Percentiles rank a stretch among this genome's conserved stretches.
Evolutionary conservation across 225 moss, liverwort and hornwort genomes (phyloP).

Genomic region (Antitrichia curtipendula): DNA sequence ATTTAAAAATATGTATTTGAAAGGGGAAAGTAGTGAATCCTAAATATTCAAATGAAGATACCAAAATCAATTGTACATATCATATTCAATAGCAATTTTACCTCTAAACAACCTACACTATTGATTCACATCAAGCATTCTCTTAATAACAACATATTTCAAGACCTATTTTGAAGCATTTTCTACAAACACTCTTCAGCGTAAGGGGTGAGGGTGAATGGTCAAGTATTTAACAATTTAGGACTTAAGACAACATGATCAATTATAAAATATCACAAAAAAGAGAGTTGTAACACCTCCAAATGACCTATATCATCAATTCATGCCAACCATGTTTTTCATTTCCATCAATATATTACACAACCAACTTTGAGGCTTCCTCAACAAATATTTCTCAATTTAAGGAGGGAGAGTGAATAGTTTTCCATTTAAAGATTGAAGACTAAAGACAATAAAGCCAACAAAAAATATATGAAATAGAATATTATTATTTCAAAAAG

Average conservation of each 20-base stretch:
- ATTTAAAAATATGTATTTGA: neutral
- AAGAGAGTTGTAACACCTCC: neutral
- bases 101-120: rapidly evolving
- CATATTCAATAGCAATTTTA: neutral
- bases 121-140: no score
- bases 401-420: rapidly evolving
- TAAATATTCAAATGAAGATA: no score
- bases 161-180: neutral
- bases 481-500: neutral
- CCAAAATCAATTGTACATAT: neutral
- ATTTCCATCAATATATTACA: neutral
- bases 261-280: neutral
- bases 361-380: neutral
- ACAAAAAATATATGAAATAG: neutral
- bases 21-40: rapidly evolving
- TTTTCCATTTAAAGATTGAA: neutral
- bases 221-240: neutral
- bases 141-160: no score
- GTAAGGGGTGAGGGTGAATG: neutral
- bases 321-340: neutral
- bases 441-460: neutral
- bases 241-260: neutral
- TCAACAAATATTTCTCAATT: neutral
- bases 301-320: no score
- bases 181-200: rapidly evolving